Evolutionary conservation across 371 early-diverging fungal species (phyloP).

Genomic region (Lichtheimia ramosa): DNA sequence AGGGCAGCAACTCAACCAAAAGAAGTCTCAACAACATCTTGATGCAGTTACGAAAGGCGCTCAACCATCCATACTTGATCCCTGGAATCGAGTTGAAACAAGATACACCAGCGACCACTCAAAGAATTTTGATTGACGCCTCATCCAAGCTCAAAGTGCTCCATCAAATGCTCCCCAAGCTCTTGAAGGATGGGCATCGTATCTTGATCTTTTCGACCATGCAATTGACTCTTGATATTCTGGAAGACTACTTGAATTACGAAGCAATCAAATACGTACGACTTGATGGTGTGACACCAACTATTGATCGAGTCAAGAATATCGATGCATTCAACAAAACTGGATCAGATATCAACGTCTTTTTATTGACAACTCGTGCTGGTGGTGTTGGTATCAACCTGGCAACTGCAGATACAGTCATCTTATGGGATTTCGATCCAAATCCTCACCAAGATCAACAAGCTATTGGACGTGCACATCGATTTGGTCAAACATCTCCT

Average conservation of each 20-base stretch:
- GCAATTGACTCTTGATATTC: constrained; percentile 58
- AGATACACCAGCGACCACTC: constrained; percentile 32
- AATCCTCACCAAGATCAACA: constrained; percentile 93
- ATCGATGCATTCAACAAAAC: constrained; percentile 86
- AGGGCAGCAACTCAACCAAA: constrained; percentile 19
- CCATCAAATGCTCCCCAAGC: constrained; percentile 64
- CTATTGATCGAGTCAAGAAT: constrained; percentile 64
- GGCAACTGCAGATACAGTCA: constrained; percentile 91
- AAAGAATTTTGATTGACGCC: constrained; percentile 59
- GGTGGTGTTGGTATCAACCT: constrained; percentile 96
- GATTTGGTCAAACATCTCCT: constrained; percentile 92
- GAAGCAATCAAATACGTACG: constrained; percentile 63
- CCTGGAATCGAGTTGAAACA: constrained; percentile 47
- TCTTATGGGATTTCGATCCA: constrained; percentile 94
- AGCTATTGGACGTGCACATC: constrained; percentile 92
- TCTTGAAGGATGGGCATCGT: constrained; percentile 60
- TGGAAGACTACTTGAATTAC: constrained; percentile 70
- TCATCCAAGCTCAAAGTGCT: constrained; percentile 73
- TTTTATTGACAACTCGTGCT: constrained; percentile 84
- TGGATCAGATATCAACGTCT: constrained; percentile 74
- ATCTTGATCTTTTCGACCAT: constrained; percentile 80
- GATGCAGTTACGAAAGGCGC: constrained; percentile 71
- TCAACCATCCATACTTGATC: constrained; percentile 80
- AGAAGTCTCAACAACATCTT: constrained; percentile 46
- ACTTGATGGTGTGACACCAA: constrained; percentile 81